Evolutionary conservation across 169 alveolate species (phyloP).

Genomic region (Babesia divergens): DNA sequence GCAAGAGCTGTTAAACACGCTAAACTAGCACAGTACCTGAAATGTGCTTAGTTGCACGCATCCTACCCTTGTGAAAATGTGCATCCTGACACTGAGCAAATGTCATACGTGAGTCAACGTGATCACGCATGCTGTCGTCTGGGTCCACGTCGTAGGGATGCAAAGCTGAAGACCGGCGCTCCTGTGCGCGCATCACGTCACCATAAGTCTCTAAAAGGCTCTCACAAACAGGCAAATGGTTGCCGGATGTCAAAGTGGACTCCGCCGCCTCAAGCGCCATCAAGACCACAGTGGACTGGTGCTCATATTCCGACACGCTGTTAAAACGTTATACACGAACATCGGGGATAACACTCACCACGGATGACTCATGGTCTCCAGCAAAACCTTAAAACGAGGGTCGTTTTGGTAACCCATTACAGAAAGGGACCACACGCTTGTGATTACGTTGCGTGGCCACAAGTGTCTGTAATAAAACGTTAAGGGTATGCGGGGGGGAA

Average conservation of each 20-base stretch:
- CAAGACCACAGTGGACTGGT: conserved; percentile 24
- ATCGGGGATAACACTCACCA: not conserved
- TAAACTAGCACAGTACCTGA: not conserved
- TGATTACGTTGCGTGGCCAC: conserved; percentile 63
- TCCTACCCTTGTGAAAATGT: conserved; percentile 62
- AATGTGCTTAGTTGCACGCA: conserved; percentile 59
- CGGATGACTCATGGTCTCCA: conserved; percentile 8
- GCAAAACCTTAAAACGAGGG: conserved; percentile 27
- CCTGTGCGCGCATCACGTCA: conserved; percentile 37
- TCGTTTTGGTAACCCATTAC: conserved; percentile 53
- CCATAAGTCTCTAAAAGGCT: conserved; percentile 41
- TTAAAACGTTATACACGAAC: no score
- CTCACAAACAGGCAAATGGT: conserved; percentile 20
- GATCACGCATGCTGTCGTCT: conserved; percentile 54
- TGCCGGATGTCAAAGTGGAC: conserved; percentile 31
- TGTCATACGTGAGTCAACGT: conserved; percentile 28
- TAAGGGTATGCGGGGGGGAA: not conserved
- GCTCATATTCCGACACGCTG: conserved; percentile 7
- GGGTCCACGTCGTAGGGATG: conserved; percentile 16
- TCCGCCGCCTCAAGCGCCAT: conserved; percentile 61
- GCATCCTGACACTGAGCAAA: conserved; percentile 55
- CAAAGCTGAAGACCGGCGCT: not conserved
- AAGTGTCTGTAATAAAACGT: not conserved
- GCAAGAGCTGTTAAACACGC: not conserved
- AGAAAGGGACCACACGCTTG: conserved; percentile 48